Evolutionary conservation across 2,329 filamentous ascomycete genomes (phyloP), one percentile per base, ranked within the genome.

Genomic region (Diatrype stigma): DNA sequence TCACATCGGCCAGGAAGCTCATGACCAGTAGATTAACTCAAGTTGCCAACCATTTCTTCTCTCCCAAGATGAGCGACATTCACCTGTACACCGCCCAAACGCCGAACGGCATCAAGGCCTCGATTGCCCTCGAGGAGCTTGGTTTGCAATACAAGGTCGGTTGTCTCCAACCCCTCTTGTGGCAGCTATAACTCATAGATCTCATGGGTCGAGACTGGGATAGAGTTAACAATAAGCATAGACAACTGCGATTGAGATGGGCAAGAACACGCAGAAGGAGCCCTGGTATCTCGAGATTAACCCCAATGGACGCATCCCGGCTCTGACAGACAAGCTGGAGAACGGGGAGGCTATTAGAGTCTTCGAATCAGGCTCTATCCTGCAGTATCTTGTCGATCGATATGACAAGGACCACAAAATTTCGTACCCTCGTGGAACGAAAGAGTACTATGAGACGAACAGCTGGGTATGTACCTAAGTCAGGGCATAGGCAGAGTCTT

Each of bases 261-360:
- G 28, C 26, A 40, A 51, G 42, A 46, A 55, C 48, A 45, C 40
- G 47, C 50, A 55, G 17, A 55, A 70, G 64, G 72, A 92, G 69
- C 81, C 81, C 19, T 94, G 89, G 89, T 96, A 91, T 72, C 80
- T 93, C 22, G 83, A 85, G 47, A 93, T 96, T 72, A 96, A 95
- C 72, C 90, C 90, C 59, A 96, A 96, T 67, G 90, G 90, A 56
- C 87, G 90, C 60, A 95, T 96, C 61, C 91, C 90, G 3, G 90
- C 90, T 53, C 63, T 96, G 45, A 93, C 87, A 10, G 90, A 95
- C 71, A 87, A 77, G 12, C 85, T 87, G 66, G 74, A 76, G 6
- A 84, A 92, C 66, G 88, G 89, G 59, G 72, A 86, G 65, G 73
- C 75, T 22, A 89, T 95, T 65, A 78, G 79, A 49, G 68, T 96